Evolutionary conservation across 495 filamentous ascomycete species (phyloP), one percentile per base, ranked within the genome.

Genomic region (Xylaria longipes): DNA sequence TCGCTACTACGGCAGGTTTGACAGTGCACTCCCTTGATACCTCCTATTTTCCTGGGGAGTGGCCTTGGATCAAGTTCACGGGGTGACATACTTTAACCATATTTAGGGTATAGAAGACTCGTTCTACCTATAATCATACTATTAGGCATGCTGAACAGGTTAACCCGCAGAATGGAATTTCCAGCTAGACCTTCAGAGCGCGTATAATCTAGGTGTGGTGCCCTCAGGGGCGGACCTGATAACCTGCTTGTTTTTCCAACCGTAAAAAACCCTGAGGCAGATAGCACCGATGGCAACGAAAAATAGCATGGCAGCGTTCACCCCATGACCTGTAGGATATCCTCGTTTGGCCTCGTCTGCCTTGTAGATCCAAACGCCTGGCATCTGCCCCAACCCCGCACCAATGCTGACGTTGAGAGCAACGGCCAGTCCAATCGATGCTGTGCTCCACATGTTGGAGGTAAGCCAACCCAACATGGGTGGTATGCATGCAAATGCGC

Each of bases 331-430:
- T 0, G 91, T 93, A 3, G 91, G 91, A 79, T 90, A 93, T 0
- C 91, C 91, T 5, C 58, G 81, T 35, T 79, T 75, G 20, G 82
- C 85, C 77, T 93, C 91, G 29, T 88, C 81, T 0, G 84, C 80
- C 74, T 90, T 91, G 79, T 92, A 93, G 61, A 93, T 92, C 90
- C 90, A 93, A 3, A 93, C 90, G 0, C 90, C 90, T 0, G 88
- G 88, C 29, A 93, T 92, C 77, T 92, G 90, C 1, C 91, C 91
- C 0, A 90, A 84, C 0, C 89, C 90, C 22, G 79, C 83, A 0
- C 91, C 91, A 61, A 91, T 84, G 3, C 86, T 87, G n/a, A 92
- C 86, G 70, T 92, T 93, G 68, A 93, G 73, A 0, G 90, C 91
- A 52, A 93, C 90, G 0, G 90, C 91, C 4, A 93, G 82, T 0